phyloP scores from a whole-genome alignment of 1,139 yeast species.

The Zygotorulaspora mrakii region DNA sequence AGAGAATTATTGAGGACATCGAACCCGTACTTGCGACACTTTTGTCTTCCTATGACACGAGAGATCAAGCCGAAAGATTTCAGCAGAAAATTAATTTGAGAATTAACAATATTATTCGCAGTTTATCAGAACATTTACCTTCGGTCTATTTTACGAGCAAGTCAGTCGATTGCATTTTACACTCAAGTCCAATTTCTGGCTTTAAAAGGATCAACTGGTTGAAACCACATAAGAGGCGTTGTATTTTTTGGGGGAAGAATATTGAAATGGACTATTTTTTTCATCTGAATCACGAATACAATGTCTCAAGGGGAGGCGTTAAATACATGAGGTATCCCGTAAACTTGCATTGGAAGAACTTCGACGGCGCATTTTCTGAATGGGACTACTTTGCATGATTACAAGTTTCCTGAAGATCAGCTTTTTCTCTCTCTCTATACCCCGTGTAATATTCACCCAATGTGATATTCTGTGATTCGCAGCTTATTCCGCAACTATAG shows the following conservation, averaged over 20 bases:
- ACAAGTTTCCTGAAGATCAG: no score
- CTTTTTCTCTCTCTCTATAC: no score
- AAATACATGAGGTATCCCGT: constrained; percentile 30
- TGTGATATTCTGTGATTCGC: no score
- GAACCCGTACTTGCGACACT: constrained; percentile 26
- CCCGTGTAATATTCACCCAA: no score
- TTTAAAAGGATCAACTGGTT: constrained; percentile 35
- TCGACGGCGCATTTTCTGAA: constrained; percentile 29
- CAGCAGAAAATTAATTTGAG: constrained; percentile 18
- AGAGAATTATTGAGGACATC: constrained; percentile 22
- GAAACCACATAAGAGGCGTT: constrained; percentile 25
- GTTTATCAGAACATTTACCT: constrained; percentile 24
- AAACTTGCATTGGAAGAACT: constrained; percentile 22
- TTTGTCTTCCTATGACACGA: constrained; percentile 18
- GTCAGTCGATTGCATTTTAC: constrained; percentile 27
- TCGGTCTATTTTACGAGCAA: constrained; percentile 24
- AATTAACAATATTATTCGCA: constrained; percentile 15
- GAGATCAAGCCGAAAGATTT: constrained; percentile 20
- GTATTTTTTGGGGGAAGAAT: constrained; percentile 26
- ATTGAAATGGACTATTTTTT: constrained; percentile 25
- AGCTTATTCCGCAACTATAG: no score
- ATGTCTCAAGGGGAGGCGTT: constrained; percentile 29
- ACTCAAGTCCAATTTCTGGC: constrained; percentile 30
- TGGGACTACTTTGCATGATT: constrained; percentile 27
- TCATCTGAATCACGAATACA: constrained; percentile 17